Conservation (phyloP, 2,329 filamentous ascomycete species). For the Scytalidium lignicola region DNA sequence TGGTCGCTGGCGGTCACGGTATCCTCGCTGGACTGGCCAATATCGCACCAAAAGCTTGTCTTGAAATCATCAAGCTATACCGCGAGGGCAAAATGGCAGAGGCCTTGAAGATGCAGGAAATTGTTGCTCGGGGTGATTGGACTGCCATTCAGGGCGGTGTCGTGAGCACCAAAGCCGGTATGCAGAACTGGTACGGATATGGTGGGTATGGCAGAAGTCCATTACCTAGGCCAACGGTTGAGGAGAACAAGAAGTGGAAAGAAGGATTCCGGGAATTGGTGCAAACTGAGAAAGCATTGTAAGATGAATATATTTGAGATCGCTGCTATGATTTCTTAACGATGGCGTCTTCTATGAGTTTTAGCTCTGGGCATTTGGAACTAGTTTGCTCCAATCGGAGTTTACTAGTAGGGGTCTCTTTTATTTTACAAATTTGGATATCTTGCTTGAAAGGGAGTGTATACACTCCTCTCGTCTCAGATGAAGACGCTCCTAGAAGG, state of each 20-base stretch:
- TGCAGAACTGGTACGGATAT: slow-evolving; percentile 60
- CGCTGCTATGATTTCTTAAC: neutral
- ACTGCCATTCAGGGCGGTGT: slow-evolving; percentile 64
- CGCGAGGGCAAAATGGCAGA: slow-evolving; percentile 52
- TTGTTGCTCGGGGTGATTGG: slow-evolving; percentile 65
- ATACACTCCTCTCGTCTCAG: no score
- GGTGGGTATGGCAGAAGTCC: slow-evolving; percentile 48
- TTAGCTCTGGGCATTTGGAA: neutral
- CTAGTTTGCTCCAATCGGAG: no score
- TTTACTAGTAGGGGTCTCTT: no score
- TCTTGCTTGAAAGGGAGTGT: no score
- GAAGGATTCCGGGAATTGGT: slow-evolving; percentile 51
- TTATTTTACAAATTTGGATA: no score
- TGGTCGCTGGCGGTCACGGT: slow-evolving; percentile 65
- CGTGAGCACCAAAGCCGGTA: slow-evolving; percentile 61
- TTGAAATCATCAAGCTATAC: slow-evolving; percentile 56
- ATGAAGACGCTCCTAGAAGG: no score
- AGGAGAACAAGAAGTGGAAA: slow-evolving; percentile 46
- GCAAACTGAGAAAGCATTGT: slow-evolving; percentile 45
- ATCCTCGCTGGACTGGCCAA: slow-evolving; percentile 70
- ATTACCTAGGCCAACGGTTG: slow-evolving; percentile 44
- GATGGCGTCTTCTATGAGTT: neutral
- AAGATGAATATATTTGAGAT: neutral
- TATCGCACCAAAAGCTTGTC: slow-evolving; percentile 60
- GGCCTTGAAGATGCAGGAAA: slow-evolving; percentile 57